phyloP scores from a whole-genome alignment of 176 grass and related monocot species.

The Eragrostis curvula region DNA sequence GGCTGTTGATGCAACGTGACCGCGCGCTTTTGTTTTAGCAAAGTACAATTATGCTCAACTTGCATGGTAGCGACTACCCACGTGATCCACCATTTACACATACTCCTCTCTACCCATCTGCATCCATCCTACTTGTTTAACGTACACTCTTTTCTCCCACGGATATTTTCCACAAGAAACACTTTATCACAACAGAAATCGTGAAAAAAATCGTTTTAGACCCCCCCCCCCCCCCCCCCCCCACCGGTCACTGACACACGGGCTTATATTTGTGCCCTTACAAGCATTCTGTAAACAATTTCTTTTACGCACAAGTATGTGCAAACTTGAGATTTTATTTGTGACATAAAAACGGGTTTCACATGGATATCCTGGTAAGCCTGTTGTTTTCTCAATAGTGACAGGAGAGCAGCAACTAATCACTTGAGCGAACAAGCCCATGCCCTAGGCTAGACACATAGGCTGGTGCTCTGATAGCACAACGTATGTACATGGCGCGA shows the following conservation, averaged over 20 bases:
- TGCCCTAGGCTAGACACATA: neutral
- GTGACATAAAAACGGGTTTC: slow-evolving; percentile 15
- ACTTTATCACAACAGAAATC: no score
- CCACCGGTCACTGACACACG: no score
- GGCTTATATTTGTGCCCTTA: neutral
- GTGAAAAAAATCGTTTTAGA: no score
- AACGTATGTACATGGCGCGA: slow-evolving; percentile 5
- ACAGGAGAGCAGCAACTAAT: neutral
- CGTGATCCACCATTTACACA: slow-evolving; percentile 2
- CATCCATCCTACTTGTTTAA: neutral
- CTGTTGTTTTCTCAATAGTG: slow-evolving; percentile 52
- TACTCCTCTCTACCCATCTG: neutral
- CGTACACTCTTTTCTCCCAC: neutral
- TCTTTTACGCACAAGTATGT: no score
- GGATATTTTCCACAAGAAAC: no score
- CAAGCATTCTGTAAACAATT: neutral
- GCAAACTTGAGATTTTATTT: neutral
- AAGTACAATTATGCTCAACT: slow-evolving; percentile 3
- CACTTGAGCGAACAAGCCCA: neutral
- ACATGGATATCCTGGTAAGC: slow-evolving; percentile 20
- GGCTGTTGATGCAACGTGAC: neutral
- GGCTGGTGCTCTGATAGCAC: slow-evolving; percentile 9
- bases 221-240: no score
- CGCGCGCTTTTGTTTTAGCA: neutral
- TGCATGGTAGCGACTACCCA: slow-evolving; percentile 13